Evolutionary conservation across 176 grass and related monocot species (phyloP).

Genomic region (Saccharum officinarum): DNA sequence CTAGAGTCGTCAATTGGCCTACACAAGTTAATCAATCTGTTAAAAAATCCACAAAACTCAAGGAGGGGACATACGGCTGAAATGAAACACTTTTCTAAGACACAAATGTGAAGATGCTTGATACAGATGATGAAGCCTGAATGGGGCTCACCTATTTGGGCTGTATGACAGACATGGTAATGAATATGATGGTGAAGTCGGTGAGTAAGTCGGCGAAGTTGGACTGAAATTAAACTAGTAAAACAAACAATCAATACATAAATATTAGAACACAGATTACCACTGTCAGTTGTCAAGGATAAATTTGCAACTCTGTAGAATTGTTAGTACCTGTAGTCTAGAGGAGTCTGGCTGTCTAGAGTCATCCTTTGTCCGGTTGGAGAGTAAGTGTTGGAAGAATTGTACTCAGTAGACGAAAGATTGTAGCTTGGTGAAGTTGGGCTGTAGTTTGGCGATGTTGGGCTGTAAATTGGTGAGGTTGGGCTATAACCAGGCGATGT

Average conservation of each 20-base stretch:
- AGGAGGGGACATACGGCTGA: not conserved
- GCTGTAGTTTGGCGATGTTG: conserved; percentile 48
- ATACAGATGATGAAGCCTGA: not conserved
- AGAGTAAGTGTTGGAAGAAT: conserved; percentile 62
- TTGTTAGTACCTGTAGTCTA: conserved; percentile 64
- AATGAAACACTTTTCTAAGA: not conserved
- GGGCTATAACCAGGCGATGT: conserved; percentile 68
- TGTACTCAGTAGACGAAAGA: conserved; percentile 45
- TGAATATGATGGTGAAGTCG: conserved; percentile 80
- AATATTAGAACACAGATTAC: not conserved
- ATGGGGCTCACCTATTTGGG: conserved; percentile 63
- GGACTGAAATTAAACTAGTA: conserved; percentile 44
- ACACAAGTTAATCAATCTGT: not conserved
- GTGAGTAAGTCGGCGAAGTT: conserved; percentile 71
- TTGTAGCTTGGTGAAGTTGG: conserved; percentile 79
- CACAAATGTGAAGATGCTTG: not conserved
- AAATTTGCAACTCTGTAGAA: not conserved
- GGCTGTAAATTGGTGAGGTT: conserved; percentile 58
- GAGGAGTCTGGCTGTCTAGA: conserved; percentile 61
- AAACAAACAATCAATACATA: not conserved
- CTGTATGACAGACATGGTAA: conserved; percentile 76
- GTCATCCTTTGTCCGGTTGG: conserved; percentile 63
- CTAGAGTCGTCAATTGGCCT: conserved; percentile 62
- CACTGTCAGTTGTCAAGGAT: not conserved
- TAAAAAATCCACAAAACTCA: not conserved